Base-by-base conservation (phyloP, 2,329 filamentous ascomycete species). In the Aspergillus clavatus region DNA sequence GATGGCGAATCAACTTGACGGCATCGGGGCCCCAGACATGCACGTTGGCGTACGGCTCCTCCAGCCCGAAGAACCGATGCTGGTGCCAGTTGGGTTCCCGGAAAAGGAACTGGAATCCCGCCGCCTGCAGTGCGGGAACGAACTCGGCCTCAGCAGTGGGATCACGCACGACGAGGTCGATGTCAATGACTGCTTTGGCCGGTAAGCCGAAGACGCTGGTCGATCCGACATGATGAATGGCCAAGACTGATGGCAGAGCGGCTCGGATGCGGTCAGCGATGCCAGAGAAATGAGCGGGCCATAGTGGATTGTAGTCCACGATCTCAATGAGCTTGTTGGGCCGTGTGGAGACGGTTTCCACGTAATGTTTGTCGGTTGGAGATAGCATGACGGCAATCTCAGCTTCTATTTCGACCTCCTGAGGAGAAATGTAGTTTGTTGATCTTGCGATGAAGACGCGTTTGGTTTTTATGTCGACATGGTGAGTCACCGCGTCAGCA, bases 141-240 rank as follows among this genome's bases (percentile, higher is more conserved):
- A 78, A 78, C 1, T 59, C 56, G 2, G 50, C 56, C 51, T 79
- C 75, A 29, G 70, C 64, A 8, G 52, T 51, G 19, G 67, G 46
- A 38, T 76, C 63, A 3, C 54, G 38, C 6, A 79, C 65, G 3
- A 71, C 63, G 7, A 79, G 58, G 52, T 79, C 77, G 22, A 80
- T 66, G 54, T 80, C 77, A 38, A 80, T 74, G 38, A 78, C 60
- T 23, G 67, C 63, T 60, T 80, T 79, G 37, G 77, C 76, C 0
- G 72, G 65, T 3, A 80, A 67, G 6, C 59, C 62, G 0, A 73
- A 72, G 5, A 80, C 64, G 40, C 72, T 73, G 22, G 77, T 79
- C 10, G 74, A 78, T 21, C 77, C 77, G 24, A 72, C 64, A 53
- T 79, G 76, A 14, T 62, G 52, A 41, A 79, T 60, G 18, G 59